Evolutionary conservation across 305 asterid species (phyloP), one percentile per base, ranked within the genome.

Genomic region (Ajuga reptans): DNA sequence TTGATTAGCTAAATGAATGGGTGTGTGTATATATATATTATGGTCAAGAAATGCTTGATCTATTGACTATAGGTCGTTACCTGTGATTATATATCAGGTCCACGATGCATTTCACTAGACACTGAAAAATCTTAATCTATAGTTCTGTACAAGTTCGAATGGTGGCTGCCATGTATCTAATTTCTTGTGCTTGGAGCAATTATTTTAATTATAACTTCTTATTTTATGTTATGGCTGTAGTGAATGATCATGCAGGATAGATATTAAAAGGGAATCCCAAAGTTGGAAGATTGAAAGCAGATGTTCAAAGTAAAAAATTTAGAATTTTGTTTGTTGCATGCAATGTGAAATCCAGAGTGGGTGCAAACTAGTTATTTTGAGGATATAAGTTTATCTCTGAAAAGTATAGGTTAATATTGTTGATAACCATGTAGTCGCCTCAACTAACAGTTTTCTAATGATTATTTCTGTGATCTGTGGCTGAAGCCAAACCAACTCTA

Each of bases 401-500:
- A 60, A 49, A 21, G 17, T 60, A 34, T 49, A 9, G 7, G 14
- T 17, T 41, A 37, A 9, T 34, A 6, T 63, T 72, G 16, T 49
- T 0, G 37, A 21, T 70, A 27, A 18, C 36, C 39, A 36, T 74
- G 11, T 12, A 29, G 27, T 21, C 72, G 55, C 62, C 34, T 45
- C 58, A 66, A 64, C 0, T 4, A 9, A 55, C 16, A 18, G 39
- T 61, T 73, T 57, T 55, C 27, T 18, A 36, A n/a, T 58, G 51
- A 64, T 51, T 41, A 55, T 66, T 78, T 71, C 52, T 68, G 21
- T 66, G 52, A 47, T 72, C 64, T 73, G 59, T 56, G 42, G 72
- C 71, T 85, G 79, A 68, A 91, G 96, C 86, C 59, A 94, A 89
- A 75, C 99, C 99, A 12, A 81, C 81, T 3, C 72, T 86, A 64